Conservation (phyloP, 257 asterid genomes). For the Datura wrightii region DNA sequence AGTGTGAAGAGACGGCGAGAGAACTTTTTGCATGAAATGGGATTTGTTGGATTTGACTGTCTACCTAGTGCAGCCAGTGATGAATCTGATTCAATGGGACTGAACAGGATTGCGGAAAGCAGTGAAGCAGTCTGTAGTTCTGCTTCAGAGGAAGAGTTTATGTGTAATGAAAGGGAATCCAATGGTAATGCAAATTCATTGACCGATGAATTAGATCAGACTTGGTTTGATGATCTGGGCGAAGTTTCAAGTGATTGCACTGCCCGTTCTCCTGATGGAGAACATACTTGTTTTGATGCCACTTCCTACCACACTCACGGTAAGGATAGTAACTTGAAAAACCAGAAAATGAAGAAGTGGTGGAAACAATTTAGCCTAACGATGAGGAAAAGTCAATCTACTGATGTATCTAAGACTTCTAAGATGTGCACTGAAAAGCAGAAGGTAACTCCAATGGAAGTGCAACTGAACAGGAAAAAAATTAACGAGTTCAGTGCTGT, state of each 20-base stretch:
- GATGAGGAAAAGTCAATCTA: conserved; percentile 42
- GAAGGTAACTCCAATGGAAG: conserved; percentile 38
- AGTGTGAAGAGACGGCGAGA: conserved; percentile 66
- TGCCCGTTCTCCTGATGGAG: conserved; percentile 20
- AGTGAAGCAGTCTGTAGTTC: conserved; percentile 43
- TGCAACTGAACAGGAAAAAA: conserved; percentile 52
- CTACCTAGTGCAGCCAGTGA: background rate
- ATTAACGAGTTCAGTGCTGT: conserved; percentile 60
- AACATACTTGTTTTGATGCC: conserved; percentile 21
- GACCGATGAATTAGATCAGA: conserved; percentile 48
- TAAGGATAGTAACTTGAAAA: conserved; percentile 36
- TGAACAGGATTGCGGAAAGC: conserved; percentile 38
- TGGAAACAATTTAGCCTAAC: conserved; percentile 49
- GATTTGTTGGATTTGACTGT: conserved; percentile 42
- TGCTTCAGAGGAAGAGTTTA: conserved; percentile 38
- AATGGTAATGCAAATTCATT: conserved; percentile 57
- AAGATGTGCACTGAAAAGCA: conserved; percentile 31
- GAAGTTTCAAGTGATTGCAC: conserved; percentile 34
- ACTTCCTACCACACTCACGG: background rate
- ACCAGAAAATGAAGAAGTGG: conserved; percentile 56
- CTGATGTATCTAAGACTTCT: conserved; percentile 30
- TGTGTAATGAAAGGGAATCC: conserved; percentile 48
- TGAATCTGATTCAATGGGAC: conserved; percentile 34
- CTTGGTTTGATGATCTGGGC: conserved; percentile 45
- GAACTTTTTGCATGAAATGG: conserved; percentile 54